Evolutionary conservation across 2,329 filamentous ascomycete species (phyloP), one percentile per base, ranked within the genome.

Genomic region (Phialemoniopsis sp.): DNA sequence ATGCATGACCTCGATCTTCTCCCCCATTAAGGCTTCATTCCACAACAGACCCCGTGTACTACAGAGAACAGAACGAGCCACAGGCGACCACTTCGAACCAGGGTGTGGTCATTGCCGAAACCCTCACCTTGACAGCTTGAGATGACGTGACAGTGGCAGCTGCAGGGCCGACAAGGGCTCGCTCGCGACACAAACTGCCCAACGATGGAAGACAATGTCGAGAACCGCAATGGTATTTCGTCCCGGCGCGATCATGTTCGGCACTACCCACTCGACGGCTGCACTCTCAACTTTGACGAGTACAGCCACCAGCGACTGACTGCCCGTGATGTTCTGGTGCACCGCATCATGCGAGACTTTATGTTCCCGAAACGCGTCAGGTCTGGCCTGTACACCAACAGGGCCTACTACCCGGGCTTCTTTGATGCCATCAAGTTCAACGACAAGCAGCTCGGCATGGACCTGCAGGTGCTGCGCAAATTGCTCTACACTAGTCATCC

Each of bases 251-350:
- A 26, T 15, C 34, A 36, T 9, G n/a, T 37, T 13, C 45, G 47
- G 2, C 55, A 63, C 44, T 64, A 62, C 36, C 61, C 60, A 15
- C 42, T 64, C 6, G 55, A 62, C 41, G 48, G 54, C n/a, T 42
- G 55, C 19, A 44, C 55, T 29, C 49, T 59, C 26, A 54, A 57
- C 29, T 60, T 61, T 43, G 40, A 44, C 18, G 49, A 51, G n/a
- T 64, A 63, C 39, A 51, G 56, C 8, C 59, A 62, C 40, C 57
- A 49, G 26, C 48, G 51, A 4, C 34, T 63, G 8, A 52, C 47
- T 4, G 48, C 46, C 14, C 54, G 56, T 14, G 60, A 61, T 34
- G 42, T 62, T 31, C 42, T 62, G 39, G 49, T 58, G 32, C 52
- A 55, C 38, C 55, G 54, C 8, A 51, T 62, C 29, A 51, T 59